Conservation (phyloP, 192 early-diverging fungal species). For the Coemansia sp. region DNA sequence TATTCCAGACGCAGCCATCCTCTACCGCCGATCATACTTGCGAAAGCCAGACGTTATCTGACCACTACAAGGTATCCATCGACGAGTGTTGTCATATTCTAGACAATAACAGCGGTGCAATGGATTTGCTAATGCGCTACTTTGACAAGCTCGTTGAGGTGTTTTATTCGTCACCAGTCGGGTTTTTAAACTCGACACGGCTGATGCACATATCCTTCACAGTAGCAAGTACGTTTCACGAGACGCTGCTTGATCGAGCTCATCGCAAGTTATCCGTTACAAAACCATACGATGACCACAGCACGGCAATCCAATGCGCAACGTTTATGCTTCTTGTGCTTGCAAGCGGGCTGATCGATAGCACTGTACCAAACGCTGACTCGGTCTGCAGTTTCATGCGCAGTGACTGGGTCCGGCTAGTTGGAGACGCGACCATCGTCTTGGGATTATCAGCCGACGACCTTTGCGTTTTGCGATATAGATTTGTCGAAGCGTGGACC, state of each 20-base stretch:
- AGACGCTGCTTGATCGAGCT: conserved; percentile 20
- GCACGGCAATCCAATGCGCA: conserved; percentile 4
- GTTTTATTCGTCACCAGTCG: conserved; percentile 4
- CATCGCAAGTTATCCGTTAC: neutral
- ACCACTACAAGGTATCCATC: neutral
- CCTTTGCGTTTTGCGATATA: conserved; percentile 9
- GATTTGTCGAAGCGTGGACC: conserved; percentile 35
- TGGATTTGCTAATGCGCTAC: conserved; percentile 38
- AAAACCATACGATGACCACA: neutral
- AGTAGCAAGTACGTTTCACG: conserved; percentile 13
- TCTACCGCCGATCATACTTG: neutral
- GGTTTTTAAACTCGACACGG: neutral
- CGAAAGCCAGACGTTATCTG: neutral
- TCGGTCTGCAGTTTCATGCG: conserved; percentile 10
- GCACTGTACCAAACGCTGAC: neutral
- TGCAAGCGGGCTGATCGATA: conserved; percentile 2
- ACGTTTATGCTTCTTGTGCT: conserved; percentile 23
- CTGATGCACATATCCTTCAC: conserved; percentile 13
- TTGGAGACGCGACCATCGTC: conserved; percentile 1
- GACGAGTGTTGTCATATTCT: conserved; percentile 14
- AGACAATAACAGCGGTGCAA: conserved; percentile 15
- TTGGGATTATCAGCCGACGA: neutral
- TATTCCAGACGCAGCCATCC: neutral
- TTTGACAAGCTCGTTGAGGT: neutral
- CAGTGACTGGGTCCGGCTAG: conserved; percentile 13